Evolutionary conservation across 768 basidiomycete species (phyloP).

Genomic region (Suillus tomentosus): DNA sequence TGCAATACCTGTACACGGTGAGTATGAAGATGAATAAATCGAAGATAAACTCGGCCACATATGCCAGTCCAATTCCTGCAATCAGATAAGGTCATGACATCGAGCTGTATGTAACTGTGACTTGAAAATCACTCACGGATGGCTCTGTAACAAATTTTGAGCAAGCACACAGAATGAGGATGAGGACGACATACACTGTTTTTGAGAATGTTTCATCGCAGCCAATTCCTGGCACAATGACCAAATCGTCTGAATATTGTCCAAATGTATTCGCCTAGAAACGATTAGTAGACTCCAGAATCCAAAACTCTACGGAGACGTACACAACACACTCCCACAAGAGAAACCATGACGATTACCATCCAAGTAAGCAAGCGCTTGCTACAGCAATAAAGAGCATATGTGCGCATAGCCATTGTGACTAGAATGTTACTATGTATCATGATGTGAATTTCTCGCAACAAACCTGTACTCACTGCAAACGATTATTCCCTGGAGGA

Average conservation of each 20-base stretch:
- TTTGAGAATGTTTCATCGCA: constrained; percentile 23
- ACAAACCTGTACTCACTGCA: constrained; percentile 37
- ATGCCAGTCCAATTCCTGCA: constrained; percentile 37
- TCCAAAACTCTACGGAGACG: constrained; percentile 19
- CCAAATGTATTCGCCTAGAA: constrained; percentile 36
- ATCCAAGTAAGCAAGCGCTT: constrained; percentile 39
- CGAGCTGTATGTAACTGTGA: background rate
- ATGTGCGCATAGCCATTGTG: constrained; percentile 49
- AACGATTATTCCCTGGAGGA: constrained; percentile 48
- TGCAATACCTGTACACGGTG: constrained; percentile 50
- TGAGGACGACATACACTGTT: constrained; percentile 7
- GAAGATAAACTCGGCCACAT: constrained; percentile 55
- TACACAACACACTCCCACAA: constrained; percentile 40
- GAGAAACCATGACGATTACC: constrained; percentile 31
- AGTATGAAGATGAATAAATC: constrained; percentile 50
- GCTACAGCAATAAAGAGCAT: constrained; percentile 49
- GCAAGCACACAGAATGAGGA: background rate
- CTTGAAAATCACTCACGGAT: constrained; percentile 23
- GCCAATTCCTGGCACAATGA: constrained; percentile 27
- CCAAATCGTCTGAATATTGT: constrained; percentile 42
- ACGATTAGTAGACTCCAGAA: background rate
- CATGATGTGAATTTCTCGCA: background rate
- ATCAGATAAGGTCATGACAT: background rate
- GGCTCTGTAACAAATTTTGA: background rate
- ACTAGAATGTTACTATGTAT: constrained; percentile 26